phyloP scores from a whole-genome alignment of 2,329 filamentous ascomycete species.

The Scolecobasidium constrictum region DNA sequence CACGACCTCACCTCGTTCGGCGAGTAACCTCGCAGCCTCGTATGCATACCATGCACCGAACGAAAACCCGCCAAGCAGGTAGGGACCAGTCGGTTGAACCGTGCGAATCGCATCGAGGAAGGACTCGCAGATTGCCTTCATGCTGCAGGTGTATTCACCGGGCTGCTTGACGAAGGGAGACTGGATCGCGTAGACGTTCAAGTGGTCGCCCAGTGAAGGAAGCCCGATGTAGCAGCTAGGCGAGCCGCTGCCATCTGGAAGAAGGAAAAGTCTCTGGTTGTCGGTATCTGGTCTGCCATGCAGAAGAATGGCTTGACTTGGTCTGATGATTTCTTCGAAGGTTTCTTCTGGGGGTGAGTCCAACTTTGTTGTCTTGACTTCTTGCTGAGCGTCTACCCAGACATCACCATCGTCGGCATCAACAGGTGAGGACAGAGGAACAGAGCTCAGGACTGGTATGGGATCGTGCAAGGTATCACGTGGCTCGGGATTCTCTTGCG shows the following conservation, averaged over 20 bases:
- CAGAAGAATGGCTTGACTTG: constrained; percentile 21
- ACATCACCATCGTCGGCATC: not conserved
- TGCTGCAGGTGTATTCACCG: constrained; percentile 19
- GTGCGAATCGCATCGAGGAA: constrained; percentile 35
- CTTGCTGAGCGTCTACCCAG: not conserved
- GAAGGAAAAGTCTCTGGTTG: constrained; percentile 26
- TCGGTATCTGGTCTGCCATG: constrained; percentile 33
- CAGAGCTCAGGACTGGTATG: not conserved
- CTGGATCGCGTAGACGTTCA: constrained; percentile 43
- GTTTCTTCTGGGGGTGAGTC: not conserved
- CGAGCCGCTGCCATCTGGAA: constrained; percentile 39
- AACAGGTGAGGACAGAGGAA: not conserved
- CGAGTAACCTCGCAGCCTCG: constrained; percentile 17
- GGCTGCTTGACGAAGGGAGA: constrained; percentile 27
- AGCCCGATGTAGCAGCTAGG: constrained; percentile 30
- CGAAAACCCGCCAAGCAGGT: constrained; percentile 65
- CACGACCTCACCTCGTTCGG: constrained; percentile 16
- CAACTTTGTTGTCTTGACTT: not conserved
- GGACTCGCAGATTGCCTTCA: constrained; percentile 24
- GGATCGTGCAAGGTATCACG: not conserved
- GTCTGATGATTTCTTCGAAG: not conserved
- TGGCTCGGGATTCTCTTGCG: not conserved
- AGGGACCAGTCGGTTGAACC: constrained; percentile 43
- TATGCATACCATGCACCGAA: constrained; percentile 63
- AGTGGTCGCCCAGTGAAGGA: constrained; percentile 29